Evolutionary conservation across 139 green algal species (phyloP).

Genomic region (Gonium pectorale): DNA sequence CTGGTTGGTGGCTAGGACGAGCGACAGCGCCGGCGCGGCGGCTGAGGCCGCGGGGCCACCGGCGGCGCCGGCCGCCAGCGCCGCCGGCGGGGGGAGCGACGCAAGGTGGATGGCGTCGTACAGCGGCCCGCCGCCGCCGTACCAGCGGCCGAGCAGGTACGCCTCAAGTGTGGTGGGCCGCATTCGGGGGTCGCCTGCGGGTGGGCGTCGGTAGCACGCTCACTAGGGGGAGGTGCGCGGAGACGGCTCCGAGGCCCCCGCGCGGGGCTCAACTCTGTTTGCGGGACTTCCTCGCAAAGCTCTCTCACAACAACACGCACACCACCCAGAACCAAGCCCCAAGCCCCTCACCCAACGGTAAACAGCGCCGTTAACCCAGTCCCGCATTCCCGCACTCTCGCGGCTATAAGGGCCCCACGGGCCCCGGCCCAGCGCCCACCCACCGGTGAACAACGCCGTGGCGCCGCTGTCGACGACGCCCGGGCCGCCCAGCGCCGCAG

Average conservation of each 20-base stretch:
- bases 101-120: slow-evolving; percentile 77
- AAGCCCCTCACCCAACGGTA: no score
- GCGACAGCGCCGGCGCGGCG: slow-evolving; percentile 14
- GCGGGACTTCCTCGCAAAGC: no score
- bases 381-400: no score
- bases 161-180: slow-evolving; percentile 69
- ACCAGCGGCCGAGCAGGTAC: slow-evolving; percentile 74
- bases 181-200: not conserved
- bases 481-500: not conserved
- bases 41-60: not conserved
- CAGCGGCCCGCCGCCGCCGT: slow-evolving; percentile 26
- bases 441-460: slow-evolving; percentile 9
- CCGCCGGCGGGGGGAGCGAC: slow-evolving; percentile 41
- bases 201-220: no score
- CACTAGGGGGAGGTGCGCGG: no score
- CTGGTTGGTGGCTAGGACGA: slow-evolving; percentile 65
- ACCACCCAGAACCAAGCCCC: no score
- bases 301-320: no score
- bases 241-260: no score
- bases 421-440: not conserved
- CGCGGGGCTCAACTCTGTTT: no score
- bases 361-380: no score
- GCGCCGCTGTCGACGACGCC: slow-evolving; percentile 42
- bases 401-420: no score
- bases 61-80: not conserved